A percentile compares a stretch with the other conserved stretches of the same genome.
These are phyloP conservation scores for Botrytis paeoniae DNA, from an alignment of 2,329 filamentous ascomycete species.

Conservation along the genomic window DNA sequence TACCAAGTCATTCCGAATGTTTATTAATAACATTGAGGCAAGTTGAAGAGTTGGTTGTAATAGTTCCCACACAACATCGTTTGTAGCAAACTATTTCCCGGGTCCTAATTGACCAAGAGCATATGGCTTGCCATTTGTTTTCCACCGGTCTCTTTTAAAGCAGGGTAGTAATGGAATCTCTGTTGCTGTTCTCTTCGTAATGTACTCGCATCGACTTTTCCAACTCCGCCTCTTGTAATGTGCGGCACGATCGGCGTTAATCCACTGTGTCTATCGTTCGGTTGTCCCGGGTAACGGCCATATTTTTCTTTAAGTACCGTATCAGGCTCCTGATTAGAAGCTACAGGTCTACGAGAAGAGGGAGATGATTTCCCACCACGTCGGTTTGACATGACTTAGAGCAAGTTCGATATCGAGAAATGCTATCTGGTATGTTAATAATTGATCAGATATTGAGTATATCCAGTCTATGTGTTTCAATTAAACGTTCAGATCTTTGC, in stretches of 20 bases:
- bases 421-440: not conserved
- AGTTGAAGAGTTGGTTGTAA: conserved; percentile 1
- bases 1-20: not conserved
- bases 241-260: not conserved
- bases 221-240: not conserved
- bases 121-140: not conserved
- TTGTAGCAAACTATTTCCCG: not conserved
- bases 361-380: not conserved
- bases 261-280: conserved; percentile 1
- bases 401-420: not conserved
- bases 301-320: not conserved
- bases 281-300: not conserved
- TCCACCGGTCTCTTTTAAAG: not conserved
- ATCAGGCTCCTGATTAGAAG: not conserved
- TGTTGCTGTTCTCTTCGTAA: not conserved
- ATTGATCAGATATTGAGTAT: not conserved
- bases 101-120: not conserved
- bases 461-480: not conserved
- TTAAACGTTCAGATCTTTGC: not conserved
- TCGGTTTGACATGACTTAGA: not conserved
- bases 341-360: not conserved
- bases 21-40: not conserved
- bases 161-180: not conserved
- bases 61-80: conserved; percentile 4
- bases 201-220: not conserved